Evolutionary conservation across 2,329 filamentous ascomycete genomes (phyloP).

Genomic region (Teratosphaeria pseudoeucalypti): DNA sequence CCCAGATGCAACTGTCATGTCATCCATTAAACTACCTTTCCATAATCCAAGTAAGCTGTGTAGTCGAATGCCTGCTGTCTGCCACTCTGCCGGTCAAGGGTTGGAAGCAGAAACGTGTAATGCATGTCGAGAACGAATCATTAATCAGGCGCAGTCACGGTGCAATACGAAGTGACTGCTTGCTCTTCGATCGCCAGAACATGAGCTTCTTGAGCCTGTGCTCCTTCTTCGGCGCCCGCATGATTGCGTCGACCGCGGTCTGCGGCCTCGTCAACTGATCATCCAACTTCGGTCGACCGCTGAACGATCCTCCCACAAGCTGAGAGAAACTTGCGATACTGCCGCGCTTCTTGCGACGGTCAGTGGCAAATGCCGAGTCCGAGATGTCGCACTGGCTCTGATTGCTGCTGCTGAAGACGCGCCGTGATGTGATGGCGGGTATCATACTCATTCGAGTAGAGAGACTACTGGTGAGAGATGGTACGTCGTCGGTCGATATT

Average conservation of each 20-base stretch:
- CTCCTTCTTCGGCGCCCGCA: slow-evolving; percentile 49
- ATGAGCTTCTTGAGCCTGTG: slow-evolving; percentile 65
- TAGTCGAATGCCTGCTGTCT: neutral
- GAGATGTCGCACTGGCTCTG: slow-evolving; percentile 31
- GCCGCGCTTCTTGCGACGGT: slow-evolving; percentile 58
- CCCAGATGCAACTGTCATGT: neutral
- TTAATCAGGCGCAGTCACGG: neutral
- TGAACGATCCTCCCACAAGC: slow-evolving; percentile 63
- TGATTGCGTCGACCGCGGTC: slow-evolving; percentile 14
- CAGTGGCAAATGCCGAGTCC: slow-evolving; percentile 23
- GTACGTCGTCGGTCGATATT: slow-evolving; percentile 62
- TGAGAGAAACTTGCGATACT: slow-evolving; percentile 69
- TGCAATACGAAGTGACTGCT: slow-evolving; percentile 7
- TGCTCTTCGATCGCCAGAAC: slow-evolving; percentile 59
- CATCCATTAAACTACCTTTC: neutral
- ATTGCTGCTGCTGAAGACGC: slow-evolving; percentile 25
- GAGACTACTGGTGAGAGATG: slow-evolving; percentile 64
- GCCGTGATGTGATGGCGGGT: slow-evolving; percentile 34
- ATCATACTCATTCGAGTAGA: slow-evolving; percentile 65
- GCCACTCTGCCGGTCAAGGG: neutral
- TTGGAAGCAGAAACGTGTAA: neutral
- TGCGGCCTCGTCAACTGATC: slow-evolving; percentile 42
- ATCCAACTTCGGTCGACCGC: slow-evolving; percentile 59
- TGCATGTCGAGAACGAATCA: neutral
- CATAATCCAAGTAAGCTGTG: neutral